phyloP scores from a whole-genome alignment of 2,329 filamentous ascomycete genomes.

The Fusarium algeriense region DNA sequence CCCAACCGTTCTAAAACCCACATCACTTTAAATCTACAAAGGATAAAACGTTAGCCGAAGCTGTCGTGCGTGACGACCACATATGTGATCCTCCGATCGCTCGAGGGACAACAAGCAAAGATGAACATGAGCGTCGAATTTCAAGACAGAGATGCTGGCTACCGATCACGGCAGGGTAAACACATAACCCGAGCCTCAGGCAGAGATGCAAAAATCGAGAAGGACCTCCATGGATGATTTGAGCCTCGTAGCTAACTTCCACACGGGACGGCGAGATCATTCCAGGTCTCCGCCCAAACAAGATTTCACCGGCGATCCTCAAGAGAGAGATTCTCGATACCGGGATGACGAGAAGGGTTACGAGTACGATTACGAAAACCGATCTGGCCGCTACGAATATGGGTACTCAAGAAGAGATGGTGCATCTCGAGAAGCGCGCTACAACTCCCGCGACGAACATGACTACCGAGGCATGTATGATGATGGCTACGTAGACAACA shows the following conservation, averaged over 20 bases:
- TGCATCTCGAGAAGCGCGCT: constrained; percentile 44
- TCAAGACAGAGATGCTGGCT: constrained; percentile 54
- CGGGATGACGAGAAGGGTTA: constrained; percentile 45
- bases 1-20: neutral
- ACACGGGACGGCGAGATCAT: constrained; percentile 57
- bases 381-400: constrained; percentile 48
- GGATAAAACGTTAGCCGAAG: constrained; percentile 31
- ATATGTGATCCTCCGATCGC: constrained; percentile 49
- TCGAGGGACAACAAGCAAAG: constrained; percentile 46
- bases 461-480: constrained; percentile 57
- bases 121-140: constrained; percentile 42
- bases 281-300: constrained; percentile 59
- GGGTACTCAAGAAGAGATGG: constrained; percentile 42
- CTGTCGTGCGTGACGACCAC: constrained; percentile 61
- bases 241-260: constrained; percentile 60
- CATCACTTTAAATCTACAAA: neutral
- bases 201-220: constrained; percentile 43
- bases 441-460: constrained; percentile 48
- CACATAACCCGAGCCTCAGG: constrained; percentile 52
- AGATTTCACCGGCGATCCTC: constrained; percentile 53
- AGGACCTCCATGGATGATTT: constrained; percentile 47
- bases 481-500: constrained; percentile 51
- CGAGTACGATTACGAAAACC: constrained; percentile 39
- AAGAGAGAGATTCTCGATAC: constrained; percentile 46
- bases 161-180: constrained; percentile 66